phyloP scores from a whole-genome alignment of 306 rosid species.

The Citrullus mucosospermus region DNA sequence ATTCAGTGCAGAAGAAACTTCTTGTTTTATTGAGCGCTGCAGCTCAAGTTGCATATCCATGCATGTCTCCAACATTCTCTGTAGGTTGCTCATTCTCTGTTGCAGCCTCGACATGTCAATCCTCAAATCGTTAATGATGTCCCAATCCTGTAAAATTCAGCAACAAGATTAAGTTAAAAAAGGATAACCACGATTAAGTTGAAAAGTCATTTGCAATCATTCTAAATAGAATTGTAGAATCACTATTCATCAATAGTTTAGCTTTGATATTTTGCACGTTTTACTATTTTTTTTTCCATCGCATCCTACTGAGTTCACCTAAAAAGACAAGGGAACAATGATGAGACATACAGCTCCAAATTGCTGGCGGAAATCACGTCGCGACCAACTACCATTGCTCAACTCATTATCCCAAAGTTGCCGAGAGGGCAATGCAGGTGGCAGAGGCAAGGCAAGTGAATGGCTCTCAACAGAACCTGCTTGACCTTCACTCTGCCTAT shows the following conservation, averaged over 20 bases:
- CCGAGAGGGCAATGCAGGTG: constrained; percentile 46
- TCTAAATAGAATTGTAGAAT: not conserved
- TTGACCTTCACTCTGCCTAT: constrained; percentile 32
- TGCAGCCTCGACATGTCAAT: constrained; percentile 94
- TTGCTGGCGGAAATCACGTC: constrained; percentile 52
- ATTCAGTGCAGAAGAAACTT: constrained; percentile 91
- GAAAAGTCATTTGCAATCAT: not conserved
- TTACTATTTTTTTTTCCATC: not conserved
- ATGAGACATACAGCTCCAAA: constrained; percentile 49
- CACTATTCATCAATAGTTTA: not conserved
- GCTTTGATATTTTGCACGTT: not conserved
- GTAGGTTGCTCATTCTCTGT: constrained; percentile 88
- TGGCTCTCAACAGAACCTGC: constrained; percentile 31
- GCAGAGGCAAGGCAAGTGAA: constrained; percentile 31
- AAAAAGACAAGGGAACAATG: constrained; percentile 1
- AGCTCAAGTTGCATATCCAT: constrained; percentile 99
- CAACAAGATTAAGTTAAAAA: not conserved
- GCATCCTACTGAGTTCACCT: not conserved
- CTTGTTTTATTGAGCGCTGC: constrained; percentile 92
- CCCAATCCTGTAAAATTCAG: constrained; percentile 60
- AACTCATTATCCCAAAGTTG: constrained; percentile 63
- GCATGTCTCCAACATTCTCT: constrained; percentile 87
- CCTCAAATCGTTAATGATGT: constrained; percentile 73
- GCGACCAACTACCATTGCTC: constrained; percentile 59
- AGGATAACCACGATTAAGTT: not conserved